Evolutionary conservation across 1,284 basidiomycete genomes (phyloP).

Genomic region (Amylostereum areolatum): DNA sequence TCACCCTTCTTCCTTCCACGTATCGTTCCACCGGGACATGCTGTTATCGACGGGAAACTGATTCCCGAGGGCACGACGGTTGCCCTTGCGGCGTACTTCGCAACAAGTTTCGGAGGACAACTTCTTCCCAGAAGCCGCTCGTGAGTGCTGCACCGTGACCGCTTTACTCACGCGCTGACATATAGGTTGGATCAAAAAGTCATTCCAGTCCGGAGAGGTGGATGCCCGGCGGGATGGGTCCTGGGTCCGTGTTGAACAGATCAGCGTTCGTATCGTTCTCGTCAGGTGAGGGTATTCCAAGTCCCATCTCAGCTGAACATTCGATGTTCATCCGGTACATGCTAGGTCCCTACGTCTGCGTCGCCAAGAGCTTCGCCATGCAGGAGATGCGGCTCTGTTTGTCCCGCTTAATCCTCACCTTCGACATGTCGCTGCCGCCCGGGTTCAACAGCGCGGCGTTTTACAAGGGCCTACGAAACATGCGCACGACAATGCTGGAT

Average conservation of each 20-base stretch:
- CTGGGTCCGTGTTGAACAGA: background rate
- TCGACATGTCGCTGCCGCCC: background rate
- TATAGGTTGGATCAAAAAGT: too few species aligned
- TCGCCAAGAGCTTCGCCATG: conserved; percentile 5
- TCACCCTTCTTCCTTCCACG: conserved; percentile 10
- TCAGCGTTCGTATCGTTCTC: conserved; percentile 4
- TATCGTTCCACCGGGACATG: too few species aligned
- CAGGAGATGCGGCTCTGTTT: background rate
- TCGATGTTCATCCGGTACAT: background rate
- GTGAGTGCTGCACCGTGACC: too few species aligned
- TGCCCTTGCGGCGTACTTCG: too few species aligned
- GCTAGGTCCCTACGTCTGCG: conserved; percentile 6
- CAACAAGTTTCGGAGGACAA: too few species aligned
- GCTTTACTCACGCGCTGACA: too few species aligned
- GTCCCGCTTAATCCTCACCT: background rate
- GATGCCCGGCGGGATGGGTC: conserved; percentile 4
- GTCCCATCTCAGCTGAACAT: too few species aligned
- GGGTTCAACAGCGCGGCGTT: background rate
- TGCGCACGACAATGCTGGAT: background rate
- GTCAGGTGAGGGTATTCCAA: background rate
- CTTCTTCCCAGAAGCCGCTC: too few species aligned
- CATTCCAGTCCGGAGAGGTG: conserved; percentile 6
- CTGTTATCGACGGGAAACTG: too few species aligned
- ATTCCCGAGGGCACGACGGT: too few species aligned
- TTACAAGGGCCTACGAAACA: background rate